Evolutionary conservation across 768 basidiomycete species (phyloP).

Genomic region (Calocybe cyanea): DNA sequence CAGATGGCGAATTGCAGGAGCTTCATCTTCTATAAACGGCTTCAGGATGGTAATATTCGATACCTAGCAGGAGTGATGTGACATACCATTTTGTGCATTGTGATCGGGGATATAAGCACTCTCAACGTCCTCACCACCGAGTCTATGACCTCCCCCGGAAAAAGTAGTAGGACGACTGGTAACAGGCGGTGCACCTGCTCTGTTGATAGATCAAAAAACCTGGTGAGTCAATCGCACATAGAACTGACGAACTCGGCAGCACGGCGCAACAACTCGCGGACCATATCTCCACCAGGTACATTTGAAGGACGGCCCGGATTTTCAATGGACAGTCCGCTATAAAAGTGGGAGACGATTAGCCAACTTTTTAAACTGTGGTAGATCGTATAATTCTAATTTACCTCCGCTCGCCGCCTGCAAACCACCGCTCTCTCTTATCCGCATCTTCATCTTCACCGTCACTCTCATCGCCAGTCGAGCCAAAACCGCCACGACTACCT

Average conservation of each 20-base stretch:
- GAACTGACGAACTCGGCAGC: constrained; percentile 66
- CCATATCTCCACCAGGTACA: constrained; percentile 55
- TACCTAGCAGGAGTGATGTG: background rate
- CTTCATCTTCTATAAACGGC: constrained; percentile 30
- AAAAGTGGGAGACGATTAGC: background rate
- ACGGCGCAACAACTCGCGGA: constrained; percentile 70
- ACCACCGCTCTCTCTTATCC: constrained; percentile 65
- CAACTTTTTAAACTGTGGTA: background rate
- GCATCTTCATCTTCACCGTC: constrained; percentile 53
- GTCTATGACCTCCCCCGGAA: constrained; percentile 71
- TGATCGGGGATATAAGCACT: constrained; percentile 78
- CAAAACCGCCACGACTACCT: constrained; percentile 10
- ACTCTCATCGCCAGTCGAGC: constrained; percentile 21
- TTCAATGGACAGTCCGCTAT: constrained; percentile 83
- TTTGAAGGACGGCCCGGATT: constrained; percentile 61
- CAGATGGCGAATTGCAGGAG: constrained; percentile 65
- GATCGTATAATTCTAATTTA: constrained; percentile 20
- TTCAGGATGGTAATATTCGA: background rate
- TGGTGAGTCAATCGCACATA: background rate
- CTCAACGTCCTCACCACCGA: constrained; percentile 89
- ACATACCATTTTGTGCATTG: constrained; percentile 30
- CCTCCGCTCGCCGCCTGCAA: constrained; percentile 96
- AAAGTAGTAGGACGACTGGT: constrained; percentile 37
- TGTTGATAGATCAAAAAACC: constrained; percentile 16
- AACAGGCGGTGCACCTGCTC: constrained; percentile 31